A percentile compares a stretch with the other conserved stretches of the same genome.
Evolutionary conservation across 371 early-diverging fungal species (phyloP).

Genomic region (Actinomucor elegans): DNA sequence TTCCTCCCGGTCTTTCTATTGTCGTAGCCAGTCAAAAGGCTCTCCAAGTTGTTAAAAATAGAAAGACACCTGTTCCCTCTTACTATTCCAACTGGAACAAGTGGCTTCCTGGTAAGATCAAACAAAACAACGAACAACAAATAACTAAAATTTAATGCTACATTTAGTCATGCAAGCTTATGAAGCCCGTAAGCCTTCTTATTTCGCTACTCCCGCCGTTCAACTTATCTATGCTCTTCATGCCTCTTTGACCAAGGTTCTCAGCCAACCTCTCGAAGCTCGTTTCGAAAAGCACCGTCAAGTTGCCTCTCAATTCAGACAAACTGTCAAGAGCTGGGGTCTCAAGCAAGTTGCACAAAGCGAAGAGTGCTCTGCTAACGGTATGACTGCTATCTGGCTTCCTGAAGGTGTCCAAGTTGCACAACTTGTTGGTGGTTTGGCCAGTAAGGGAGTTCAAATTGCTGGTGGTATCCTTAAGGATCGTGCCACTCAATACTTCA

Average conservation of each 20-base stretch:
- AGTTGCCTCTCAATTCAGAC: constrained; percentile 73
- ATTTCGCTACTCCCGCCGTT: constrained; percentile 97
- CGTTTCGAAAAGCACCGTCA: constrained; percentile 71
- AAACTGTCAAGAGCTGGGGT: constrained; percentile 64
- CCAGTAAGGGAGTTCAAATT: constrained; percentile 78
- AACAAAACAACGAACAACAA: no score
- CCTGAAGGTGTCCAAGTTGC: constrained; percentile 78
- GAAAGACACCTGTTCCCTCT: constrained; percentile 70
- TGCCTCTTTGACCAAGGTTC: constrained; percentile 79
- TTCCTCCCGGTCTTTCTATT: constrained; percentile 85
- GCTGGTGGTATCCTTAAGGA: constrained; percentile 90
- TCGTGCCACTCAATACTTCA: constrained; percentile 87
- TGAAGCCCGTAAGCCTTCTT: constrained; percentile 85
- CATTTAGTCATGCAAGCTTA: constrained; percentile 87
- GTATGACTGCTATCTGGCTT: constrained; percentile 92
- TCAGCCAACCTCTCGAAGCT: constrained; percentile 62
- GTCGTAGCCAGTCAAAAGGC: constrained; percentile 79
- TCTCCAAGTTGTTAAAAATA: constrained; percentile 64
- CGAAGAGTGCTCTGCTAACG: constrained; percentile 77
- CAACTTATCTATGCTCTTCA: constrained; percentile 89
- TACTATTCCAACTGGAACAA: constrained; percentile 83
- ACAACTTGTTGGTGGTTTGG: constrained; percentile 74
- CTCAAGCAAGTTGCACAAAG: constrained; percentile 69
- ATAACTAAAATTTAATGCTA: neutral
- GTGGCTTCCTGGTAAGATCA: constrained; percentile 80